Percentiles rank a stretch among this genome's conserved stretches.
phyloP scores from a whole-genome alignment of 2,329 filamentous ascomycete species.

The Sarocladium oryzae region DNA sequence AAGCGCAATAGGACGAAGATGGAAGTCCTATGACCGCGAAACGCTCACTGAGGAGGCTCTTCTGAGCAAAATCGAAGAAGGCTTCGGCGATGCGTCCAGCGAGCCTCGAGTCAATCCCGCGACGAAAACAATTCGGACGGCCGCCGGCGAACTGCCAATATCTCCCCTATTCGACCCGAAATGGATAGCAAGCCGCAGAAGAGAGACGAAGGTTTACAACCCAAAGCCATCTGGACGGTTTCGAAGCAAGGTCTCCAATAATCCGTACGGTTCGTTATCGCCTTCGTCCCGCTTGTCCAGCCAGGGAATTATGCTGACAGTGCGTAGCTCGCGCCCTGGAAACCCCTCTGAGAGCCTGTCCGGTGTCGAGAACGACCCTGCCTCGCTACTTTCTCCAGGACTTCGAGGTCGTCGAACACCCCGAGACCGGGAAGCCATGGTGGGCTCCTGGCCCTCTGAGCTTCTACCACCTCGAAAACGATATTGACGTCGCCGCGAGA shows the following conservation, averaged over 20 bases:
- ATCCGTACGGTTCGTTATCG: conserved; percentile 52
- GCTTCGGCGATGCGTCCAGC: conserved; percentile 23
- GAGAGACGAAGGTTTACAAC: conserved; percentile 32
- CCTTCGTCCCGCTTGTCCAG: background rate
- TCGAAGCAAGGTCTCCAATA: conserved; percentile 51
- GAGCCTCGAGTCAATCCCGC: conserved; percentile 28
- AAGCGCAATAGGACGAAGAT: conserved; percentile 18
- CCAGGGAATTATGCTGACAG: background rate
- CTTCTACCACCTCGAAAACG: conserved; percentile 16
- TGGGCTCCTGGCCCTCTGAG: conserved; percentile 43
- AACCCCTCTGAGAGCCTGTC: conserved; percentile 51
- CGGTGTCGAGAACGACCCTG: conserved; percentile 38
- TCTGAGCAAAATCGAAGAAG: conserved; percentile 23
- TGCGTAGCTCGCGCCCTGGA: conserved; percentile 53
- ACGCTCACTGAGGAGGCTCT: conserved; percentile 24
- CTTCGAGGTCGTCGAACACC: conserved; percentile 51
- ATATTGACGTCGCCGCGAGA: conserved; percentile 9
- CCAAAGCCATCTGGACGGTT: conserved; percentile 36
- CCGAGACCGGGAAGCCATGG: conserved; percentile 46
- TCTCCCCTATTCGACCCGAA: conserved; percentile 48
- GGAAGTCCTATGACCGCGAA: conserved; percentile 25
- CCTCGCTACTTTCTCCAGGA: conserved; percentile 59
- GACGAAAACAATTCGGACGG: conserved; percentile 38
- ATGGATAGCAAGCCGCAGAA: conserved; percentile 38
- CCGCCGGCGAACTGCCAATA: conserved; percentile 40